These are phyloP conservation scores for Sphaerobolus stellatus DNA, from an alignment of 1,284 basidiomycete genomes.

Conservation along the genomic window DNA sequence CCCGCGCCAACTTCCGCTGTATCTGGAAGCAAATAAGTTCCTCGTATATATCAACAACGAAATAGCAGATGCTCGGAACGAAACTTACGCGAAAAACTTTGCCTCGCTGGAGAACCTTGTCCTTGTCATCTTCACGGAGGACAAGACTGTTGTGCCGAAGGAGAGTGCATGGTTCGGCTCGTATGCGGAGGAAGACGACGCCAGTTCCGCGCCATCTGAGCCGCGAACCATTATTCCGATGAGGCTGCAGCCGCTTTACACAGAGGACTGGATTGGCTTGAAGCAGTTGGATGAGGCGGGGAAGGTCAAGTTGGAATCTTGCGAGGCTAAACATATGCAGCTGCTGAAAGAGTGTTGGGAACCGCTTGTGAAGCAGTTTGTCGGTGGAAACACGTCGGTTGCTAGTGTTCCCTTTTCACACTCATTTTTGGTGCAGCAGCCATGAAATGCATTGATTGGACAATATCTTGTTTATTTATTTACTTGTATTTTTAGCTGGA, in stretches of 20 bases:
- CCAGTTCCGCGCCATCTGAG: slow-evolving; percentile 25
- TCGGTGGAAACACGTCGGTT: slow-evolving; percentile 30
- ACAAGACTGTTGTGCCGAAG: slow-evolving; percentile 78
- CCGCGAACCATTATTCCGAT: slow-evolving; percentile 65
- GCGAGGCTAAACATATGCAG: slow-evolving; percentile 85
- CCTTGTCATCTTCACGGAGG: slow-evolving; percentile 66
- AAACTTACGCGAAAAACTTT: slow-evolving; percentile 60
- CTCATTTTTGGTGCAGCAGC: too few species aligned
- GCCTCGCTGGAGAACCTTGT: slow-evolving; percentile 59
- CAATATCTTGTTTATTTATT: too few species aligned
- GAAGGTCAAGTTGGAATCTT: slow-evolving; percentile 62
- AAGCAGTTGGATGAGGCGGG: slow-evolving; percentile 70
- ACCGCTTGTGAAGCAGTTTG: slow-evolving; percentile 47
- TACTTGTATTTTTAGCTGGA: too few species aligned
- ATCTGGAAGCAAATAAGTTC: slow-evolving; percentile 70
- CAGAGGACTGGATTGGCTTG: slow-evolving; percentile 88
- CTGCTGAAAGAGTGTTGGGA: slow-evolving; percentile 61
- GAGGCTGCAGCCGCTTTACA: slow-evolving; percentile 74
- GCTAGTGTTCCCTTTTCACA: too few species aligned
- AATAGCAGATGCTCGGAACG: slow-evolving; percentile 48
- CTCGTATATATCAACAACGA: slow-evolving; percentile 79
- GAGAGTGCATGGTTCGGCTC: slow-evolving; percentile 85
- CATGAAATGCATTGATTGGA: too few species aligned
- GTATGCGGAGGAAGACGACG: slow-evolving; percentile 46
- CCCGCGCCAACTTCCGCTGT: slow-evolving; percentile 68